Base-by-base conservation (phyloP, 2,329 filamentous ascomycete genomes). In the Fusarium sp. region DNA sequence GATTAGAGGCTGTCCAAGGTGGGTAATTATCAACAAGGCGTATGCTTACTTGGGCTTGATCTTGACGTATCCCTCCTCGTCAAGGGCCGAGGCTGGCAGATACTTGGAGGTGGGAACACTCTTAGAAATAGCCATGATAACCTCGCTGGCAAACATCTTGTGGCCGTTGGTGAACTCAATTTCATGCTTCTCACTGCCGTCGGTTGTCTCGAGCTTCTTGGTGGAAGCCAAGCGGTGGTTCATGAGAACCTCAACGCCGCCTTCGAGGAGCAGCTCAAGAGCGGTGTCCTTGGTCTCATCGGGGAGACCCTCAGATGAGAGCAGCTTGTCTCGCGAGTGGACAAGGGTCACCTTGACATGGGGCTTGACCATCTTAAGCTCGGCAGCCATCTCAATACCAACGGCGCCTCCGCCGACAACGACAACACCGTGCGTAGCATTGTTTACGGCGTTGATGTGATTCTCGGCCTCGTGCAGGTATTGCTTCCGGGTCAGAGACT, bases 341-440 rank as follows among this genome's bases (percentile, higher is more conserved):
- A 94, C 88, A 2, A 96, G 86, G 1, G 89, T 92, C n/a, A 95
- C 90, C 41, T 87, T 86, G 57, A 89, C 82, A 11, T 86, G 74
- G 0, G 93, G 92, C 65, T 91, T 86, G 27, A 90, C 82, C 47
- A 88, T 78, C 79, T 94, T 95, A 57, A 95, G 83, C 81, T 96
- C 93, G 2, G 91, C 89, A 0, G 93, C 92, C 86, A 95, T 94
- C 78, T 95, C 93, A 58, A 95, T 90, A 9, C 93, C 93, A 1
- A 95, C 93, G 7, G 93, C 93, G 52, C 92, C 81, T 68, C 93
- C 93, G 16, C 93, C 92, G n/a, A 95, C 89, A 23, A 95, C 85
- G 0, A 93, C 87, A 1, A 94, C 87, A 1, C 88, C 89, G 18
- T 88, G 82, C 6, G 78, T 80, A 2, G 88, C 88, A 31, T 82